Base-by-base conservation (phyloP, 768 basidiomycete genomes). In the Pleurotus citrinopileatus region DNA sequence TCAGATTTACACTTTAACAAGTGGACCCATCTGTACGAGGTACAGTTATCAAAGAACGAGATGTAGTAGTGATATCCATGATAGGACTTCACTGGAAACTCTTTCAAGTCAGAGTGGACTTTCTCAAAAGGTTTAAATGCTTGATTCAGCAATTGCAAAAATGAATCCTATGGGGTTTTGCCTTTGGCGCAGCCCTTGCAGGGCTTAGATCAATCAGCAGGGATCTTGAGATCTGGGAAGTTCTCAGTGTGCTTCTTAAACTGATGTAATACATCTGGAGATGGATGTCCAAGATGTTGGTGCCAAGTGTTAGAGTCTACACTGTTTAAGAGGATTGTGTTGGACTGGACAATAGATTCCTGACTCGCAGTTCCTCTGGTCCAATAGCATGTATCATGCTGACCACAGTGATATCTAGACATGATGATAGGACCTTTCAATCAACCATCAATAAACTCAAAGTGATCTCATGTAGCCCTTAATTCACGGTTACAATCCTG, bases 71-170 rank as follows among this genome's bases (percentile, higher is more conserved):
- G 55, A 40, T 58, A 59, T 23, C 48, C 48, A 22, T 56, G 38
- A 46, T 65, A 65, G 3, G 59, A 65, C 12, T 15, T 7, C 3
- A 59, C 47, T 1, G 62, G 56, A 28, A 61, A 61, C 3, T 48
- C 34, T 40, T 63, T 65, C 3, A 63, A 54, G 52, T 65, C 61
- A 1, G 58, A 60, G 50, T 65, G 64, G 32, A 65, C 57, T 27
- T 53, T 26, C 22, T 62, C 57, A 32, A 63, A 63, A 2, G 54
- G 44, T 34, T 48, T 20, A 3, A 23, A 47, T 10, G 61, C 61
- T 42, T 22, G 15, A 42, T 34, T 34, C 32, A 34, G 32, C 7
- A 15, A 34, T 34, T 34, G 32, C 32, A 15, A 15, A 34, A 34
- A 34, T 15, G 32, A 34, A 34, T 34, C 32, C 32, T 34, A 15